phyloP scores from a whole-genome alignment of 139 green algal species.

The Zygnema circumcarinatum region DNA sequence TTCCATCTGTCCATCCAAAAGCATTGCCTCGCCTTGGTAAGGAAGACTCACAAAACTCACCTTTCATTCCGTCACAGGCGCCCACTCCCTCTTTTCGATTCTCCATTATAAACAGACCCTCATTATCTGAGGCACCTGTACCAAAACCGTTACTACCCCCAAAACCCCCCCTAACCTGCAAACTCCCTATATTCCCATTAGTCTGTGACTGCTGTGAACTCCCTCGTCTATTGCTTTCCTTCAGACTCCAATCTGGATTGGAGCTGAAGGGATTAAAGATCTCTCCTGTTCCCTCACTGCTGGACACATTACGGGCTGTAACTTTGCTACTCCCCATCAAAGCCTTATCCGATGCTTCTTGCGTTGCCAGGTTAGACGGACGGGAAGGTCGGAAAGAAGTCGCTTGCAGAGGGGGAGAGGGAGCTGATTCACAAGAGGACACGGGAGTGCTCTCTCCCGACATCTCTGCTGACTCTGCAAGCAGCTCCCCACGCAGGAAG shows the following conservation, averaged over 20 bases:
- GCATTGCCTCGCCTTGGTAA: background rate
- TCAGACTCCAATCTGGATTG: background rate
- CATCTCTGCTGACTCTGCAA: background rate
- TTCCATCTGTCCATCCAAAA: background rate
- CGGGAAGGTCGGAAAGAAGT: background rate
- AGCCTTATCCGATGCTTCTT: background rate
- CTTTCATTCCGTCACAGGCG: background rate
- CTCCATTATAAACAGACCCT: background rate
- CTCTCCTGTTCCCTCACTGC: background rate
- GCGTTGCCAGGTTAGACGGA: background rate
- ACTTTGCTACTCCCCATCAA: too few species aligned
- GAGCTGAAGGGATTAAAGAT: background rate
- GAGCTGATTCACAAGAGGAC: slow-evolving; percentile 22
- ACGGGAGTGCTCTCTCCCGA: slow-evolving; percentile 7
- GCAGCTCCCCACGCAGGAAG: background rate
- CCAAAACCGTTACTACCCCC: background rate
- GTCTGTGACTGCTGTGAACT: background rate
- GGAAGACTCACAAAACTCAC: background rate
- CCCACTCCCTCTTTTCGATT: background rate
- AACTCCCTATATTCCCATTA: too few species aligned
- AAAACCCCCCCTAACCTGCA: background rate
- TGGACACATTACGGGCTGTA: background rate
- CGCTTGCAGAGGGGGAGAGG: background rate
- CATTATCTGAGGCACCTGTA: background rate
- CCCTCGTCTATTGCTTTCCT: background rate